A percentile compares a stretch with the other conserved stretches of the same genome.
Conservation (phyloP, 305 asterid genomes). For the Coffea humblotiana region DNA sequence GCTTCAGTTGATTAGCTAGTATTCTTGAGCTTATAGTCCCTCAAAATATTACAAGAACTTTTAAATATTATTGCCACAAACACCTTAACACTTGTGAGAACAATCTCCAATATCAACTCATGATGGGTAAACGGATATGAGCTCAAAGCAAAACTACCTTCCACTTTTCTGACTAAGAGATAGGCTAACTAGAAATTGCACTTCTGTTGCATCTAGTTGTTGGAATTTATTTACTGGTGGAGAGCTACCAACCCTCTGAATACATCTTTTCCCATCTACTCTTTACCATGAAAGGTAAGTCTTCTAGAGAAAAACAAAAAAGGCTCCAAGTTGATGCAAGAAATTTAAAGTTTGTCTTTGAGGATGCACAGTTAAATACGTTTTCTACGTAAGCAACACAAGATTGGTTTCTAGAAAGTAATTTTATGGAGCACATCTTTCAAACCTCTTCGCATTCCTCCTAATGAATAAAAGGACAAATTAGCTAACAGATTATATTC, state of each 20-base stretch:
- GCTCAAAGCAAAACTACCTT: neutral
- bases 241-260: neutral
- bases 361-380: neutral
- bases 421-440: neutral
- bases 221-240: too few species aligned
- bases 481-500: neutral
- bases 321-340: neutral
- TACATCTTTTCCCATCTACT: neutral
- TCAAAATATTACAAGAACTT: neutral
- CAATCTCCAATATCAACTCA: neutral
- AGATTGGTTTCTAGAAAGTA: neutral
- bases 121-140: neutral
- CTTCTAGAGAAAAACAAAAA: neutral
- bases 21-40: neutral
- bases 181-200: neutral
- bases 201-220: too few species aligned
- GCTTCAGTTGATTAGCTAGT: slow-evolving; percentile 9
- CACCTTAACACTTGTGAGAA: neutral
- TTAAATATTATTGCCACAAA: neutral
- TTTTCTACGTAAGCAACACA: neutral
- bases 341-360: too few species aligned
- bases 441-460: neutral
- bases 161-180: neutral
- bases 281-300: neutral
- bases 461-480: neutral